These are phyloP conservation scores for Lentinula edodes DNA, from an alignment of 768 basidiomycete genomes.

Conservation along the genomic window DNA sequence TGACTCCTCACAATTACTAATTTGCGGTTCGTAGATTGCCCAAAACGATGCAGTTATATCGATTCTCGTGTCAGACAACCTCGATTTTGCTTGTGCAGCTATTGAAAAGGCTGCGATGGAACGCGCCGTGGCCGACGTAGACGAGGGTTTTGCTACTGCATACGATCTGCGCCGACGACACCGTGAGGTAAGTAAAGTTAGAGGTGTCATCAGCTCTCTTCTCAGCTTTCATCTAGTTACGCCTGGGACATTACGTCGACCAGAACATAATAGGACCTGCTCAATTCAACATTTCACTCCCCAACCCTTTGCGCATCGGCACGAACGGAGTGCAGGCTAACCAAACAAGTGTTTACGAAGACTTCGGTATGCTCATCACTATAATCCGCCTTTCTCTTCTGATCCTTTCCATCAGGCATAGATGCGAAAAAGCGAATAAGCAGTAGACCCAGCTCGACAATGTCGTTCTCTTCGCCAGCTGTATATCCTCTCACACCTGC, in stretches of 20 bases:
- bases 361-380: constrained; percentile 59
- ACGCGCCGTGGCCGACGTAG: constrained; percentile 86
- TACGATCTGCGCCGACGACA: constrained; percentile 84
- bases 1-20: constrained; percentile 1
- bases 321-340: constrained; percentile 73
- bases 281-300: constrained; percentile 66
- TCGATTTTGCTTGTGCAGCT: constrained; percentile 88
- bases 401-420: constrained; percentile 29
- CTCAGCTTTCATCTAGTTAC: constrained; percentile 36
- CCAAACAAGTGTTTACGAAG: constrained; percentile 90
- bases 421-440: constrained; percentile 53
- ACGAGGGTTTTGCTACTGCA: constrained; percentile 78
- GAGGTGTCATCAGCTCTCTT: not conserved
- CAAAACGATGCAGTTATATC: constrained; percentile 70
- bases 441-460: constrained; percentile 68
- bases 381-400: not conserved
- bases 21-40: constrained; percentile 49
- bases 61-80: constrained; percentile 84
- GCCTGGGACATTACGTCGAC: constrained; percentile 79
- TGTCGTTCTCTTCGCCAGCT: constrained; percentile 43
- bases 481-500: constrained; percentile 60
- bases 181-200: constrained; percentile 55
- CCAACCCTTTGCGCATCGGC: constrained; percentile 86
- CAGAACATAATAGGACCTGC: constrained; percentile 71
- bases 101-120: constrained; percentile 99